Evolutionary conservation across 1,284 basidiomycete species (phyloP), one percentile per base, ranked within the genome.

Genomic region (Golubevia sp.): DNA sequence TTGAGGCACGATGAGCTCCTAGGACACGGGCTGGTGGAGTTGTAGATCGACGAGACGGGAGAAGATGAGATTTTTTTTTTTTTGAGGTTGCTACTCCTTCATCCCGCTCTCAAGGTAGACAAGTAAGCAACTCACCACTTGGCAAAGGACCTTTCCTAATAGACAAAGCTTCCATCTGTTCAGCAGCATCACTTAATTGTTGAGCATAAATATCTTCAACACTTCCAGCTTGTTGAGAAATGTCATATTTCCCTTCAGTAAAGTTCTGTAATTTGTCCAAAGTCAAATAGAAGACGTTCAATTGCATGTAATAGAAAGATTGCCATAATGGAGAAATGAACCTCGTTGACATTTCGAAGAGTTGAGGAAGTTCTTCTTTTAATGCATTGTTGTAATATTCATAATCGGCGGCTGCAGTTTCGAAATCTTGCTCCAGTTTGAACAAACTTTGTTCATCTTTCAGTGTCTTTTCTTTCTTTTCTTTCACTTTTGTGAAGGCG

Each of bases 241-340:
- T 81, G 70, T 95, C 92, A 84, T 91, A 95, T 81, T 91, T 93
- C 63, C 89, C 89, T 67, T 95, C 53, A 1, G 78, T 91, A 80
- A 96, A 98, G 38, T 88, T 88, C 82, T 92, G 91, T 78, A 97
- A 86, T 86, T 95, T 95, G 85, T 98, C 96, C 66, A 96, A 87
- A 81, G 97, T 90, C 64, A 96, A 86, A 85, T 97, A 97, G 85
- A 91, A 96, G 62, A 97, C 91, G 85, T 97, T 97, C 30, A 61
- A 52, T 93, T 98, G 94, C 96, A 99, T 98, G 85, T 97, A 99
- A 88, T 93, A 99, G 87, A 96, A 95, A 24, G 93, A 96, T 80
- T 97, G 91, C 88, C 97, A 99, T 15, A 99, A 86, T 0, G 97
- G 97, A 70, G 96, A 92, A 82, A 99, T 92, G 85, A 98, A 97